Percentiles rank a stretch among this genome's conserved stretches.
phyloP scores from a whole-genome alignment of 2,329 filamentous ascomycete genomes.

The Ilyonectria robusta region DNA sequence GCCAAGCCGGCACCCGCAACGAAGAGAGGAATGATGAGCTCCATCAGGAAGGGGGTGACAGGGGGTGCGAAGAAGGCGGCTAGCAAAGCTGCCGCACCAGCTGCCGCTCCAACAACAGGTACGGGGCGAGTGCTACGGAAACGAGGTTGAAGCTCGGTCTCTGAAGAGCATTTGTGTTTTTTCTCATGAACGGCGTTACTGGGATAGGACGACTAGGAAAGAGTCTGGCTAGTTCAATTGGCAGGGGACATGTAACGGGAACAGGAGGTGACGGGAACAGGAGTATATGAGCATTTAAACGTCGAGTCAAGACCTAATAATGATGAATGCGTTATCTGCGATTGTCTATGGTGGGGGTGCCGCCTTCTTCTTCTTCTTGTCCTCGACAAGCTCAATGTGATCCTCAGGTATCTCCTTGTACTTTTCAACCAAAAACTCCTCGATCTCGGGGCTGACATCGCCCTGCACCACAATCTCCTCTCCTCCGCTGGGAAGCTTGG shows the following conservation, averaged over 20 bases:
- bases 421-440: slow-evolving; percentile 90
- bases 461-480: slow-evolving; percentile 99
- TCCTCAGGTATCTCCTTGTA: slow-evolving; percentile 94
- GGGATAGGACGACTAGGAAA: slow-evolving; percentile 32
- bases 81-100: slow-evolving; percentile 56
- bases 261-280: slow-evolving; percentile 28
- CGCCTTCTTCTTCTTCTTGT: slow-evolving; percentile 86
- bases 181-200: slow-evolving; percentile 42
- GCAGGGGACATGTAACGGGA: slow-evolving; percentile 30
- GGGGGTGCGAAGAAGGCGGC: slow-evolving; percentile 65
- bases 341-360: slow-evolving; percentile 38
- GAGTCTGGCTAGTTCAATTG: slow-evolving; percentile 31
- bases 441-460: slow-evolving; percentile 94
- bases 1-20: slow-evolving; percentile 52
- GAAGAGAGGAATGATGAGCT: slow-evolving; percentile 69
- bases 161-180: slow-evolving; percentile 18
- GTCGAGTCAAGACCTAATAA: slow-evolving; percentile 33
- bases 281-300: slow-evolving; percentile 42
- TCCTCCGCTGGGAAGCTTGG: slow-evolving; percentile 85
- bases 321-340: slow-evolving; percentile 36
- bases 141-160: slow-evolving; percentile 55
- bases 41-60: slow-evolving; percentile 67
- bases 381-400: slow-evolving; percentile 94
- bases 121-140: slow-evolving; percentile 70
- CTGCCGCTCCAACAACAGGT: slow-evolving; percentile 59